These are phyloP conservation scores for Danielia oregonensis DNA, from an alignment of 805 yeast species.

Conservation along the genomic window DNA sequence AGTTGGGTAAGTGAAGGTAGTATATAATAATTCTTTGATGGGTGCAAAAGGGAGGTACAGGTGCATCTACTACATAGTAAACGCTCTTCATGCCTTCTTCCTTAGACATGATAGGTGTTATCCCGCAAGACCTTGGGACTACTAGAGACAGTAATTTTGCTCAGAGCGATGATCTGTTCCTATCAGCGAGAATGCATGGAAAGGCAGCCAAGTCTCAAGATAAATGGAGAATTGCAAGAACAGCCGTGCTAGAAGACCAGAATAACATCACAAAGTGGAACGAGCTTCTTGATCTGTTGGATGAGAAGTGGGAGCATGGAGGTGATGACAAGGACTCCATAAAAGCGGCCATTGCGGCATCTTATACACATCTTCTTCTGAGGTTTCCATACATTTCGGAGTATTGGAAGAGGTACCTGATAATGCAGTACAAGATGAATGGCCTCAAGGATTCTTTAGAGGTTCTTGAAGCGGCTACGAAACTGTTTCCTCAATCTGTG, in stretches of 20 bases:
- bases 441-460: conserved; percentile 51
- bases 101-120: too few species aligned
- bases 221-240: conserved; percentile 12
- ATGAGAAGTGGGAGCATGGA: conserved; percentile 17
- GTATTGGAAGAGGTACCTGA: conserved; percentile 62
- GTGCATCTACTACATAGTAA: too few species aligned
- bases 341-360: conserved; percentile 4
- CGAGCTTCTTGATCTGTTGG: conserved; percentile 27
- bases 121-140: background rate
- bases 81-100: too few species aligned
- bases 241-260: conserved; percentile 16
- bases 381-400: conserved; percentile 57
- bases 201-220: conserved; percentile 6
- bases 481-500: conserved; percentile 55
- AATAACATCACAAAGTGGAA: conserved; percentile 41
- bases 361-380: conserved; percentile 35
- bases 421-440: conserved; percentile 51
- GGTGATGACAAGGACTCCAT: conserved; percentile 3
- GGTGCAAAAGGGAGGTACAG: conserved; percentile 1
- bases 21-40: too few species aligned
- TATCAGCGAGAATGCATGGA: background rate
- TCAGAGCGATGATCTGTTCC: background rate
- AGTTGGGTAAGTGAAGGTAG: too few species aligned
- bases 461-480: conserved; percentile 27
- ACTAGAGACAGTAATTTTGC: background rate